phyloP scores from a whole-genome alignment of 495 filamentous ascomycete species.

The Tuber umbilicatum region DNA sequence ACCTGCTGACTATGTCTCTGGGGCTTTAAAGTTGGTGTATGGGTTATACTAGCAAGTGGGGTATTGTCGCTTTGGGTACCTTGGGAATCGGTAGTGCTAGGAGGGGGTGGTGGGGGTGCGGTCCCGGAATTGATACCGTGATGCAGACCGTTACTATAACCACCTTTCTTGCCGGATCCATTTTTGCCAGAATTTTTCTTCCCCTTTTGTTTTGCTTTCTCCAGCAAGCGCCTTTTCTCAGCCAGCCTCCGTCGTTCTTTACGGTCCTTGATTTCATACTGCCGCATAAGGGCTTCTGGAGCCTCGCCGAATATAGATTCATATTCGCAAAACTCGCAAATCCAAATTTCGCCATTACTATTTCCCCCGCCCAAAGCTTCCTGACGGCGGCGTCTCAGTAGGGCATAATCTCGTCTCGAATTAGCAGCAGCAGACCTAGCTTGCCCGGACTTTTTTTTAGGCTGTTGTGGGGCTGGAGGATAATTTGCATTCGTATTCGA shows the following conservation, averaged over 20 bases:
- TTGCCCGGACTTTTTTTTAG: slow-evolving; percentile 54
- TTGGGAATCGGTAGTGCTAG: slow-evolving; percentile 39
- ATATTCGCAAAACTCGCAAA: slow-evolving; percentile 90
- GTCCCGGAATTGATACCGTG: slow-evolving; percentile 15
- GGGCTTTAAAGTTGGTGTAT: slow-evolving; percentile 36
- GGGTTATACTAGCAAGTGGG: slow-evolving; percentile 34
- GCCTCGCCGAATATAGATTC: slow-evolving; percentile 77
- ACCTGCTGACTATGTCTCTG: slow-evolving; percentile 40
- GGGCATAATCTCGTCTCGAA: slow-evolving; percentile 54
- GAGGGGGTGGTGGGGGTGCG: slow-evolving; percentile 35
- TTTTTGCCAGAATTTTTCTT: slow-evolving; percentile 64
- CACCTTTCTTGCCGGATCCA: slow-evolving; percentile 51
- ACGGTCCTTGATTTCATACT: slow-evolving; percentile 91
- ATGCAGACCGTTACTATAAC: slow-evolving; percentile 17
- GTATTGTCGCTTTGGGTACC: slow-evolving; percentile 41
- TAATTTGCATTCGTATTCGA: slow-evolving; percentile 30
- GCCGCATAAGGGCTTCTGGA: slow-evolving; percentile 75
- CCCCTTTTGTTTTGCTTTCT: slow-evolving; percentile 92
- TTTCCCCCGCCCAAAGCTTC: slow-evolving; percentile 65
- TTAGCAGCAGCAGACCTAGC: slow-evolving; percentile 29
- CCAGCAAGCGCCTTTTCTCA: slow-evolving; percentile 74
- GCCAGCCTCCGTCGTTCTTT: slow-evolving; percentile 71
- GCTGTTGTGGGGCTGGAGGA: slow-evolving; percentile 46
- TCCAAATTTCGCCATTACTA: slow-evolving; percentile 68
- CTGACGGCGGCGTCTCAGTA: slow-evolving; percentile 58